These are phyloP conservation scores for Talaromyces funiculosus DNA, from an alignment of 2,329 filamentous ascomycete species.

Conservation along the genomic window DNA sequence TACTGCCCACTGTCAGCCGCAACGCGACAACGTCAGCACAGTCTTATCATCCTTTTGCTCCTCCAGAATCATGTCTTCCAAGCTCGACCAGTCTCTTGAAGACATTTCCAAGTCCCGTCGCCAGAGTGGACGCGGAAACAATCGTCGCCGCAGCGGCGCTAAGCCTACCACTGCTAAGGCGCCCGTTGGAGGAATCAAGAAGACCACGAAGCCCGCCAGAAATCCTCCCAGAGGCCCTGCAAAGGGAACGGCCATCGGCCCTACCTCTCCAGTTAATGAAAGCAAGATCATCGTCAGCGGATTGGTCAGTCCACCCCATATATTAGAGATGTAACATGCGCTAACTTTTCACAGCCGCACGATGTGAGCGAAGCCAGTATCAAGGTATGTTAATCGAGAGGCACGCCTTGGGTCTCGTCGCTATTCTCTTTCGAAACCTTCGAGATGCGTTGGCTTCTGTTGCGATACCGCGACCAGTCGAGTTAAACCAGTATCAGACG, in stretches of 20 bases:
- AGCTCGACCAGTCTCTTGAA: constrained; percentile 95
- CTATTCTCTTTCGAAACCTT: constrained; percentile 47
- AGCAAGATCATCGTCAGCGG: constrained; percentile 99
- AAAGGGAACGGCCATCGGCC: constrained; percentile 59
- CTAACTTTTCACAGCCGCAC: constrained; percentile 66
- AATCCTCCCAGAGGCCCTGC: constrained; percentile 33
- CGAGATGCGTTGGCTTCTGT: constrained; percentile 34
- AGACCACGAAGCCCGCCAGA: constrained; percentile 55
- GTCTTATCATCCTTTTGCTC: constrained; percentile 11
- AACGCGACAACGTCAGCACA: not conserved
- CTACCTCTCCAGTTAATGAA: constrained; percentile 58
- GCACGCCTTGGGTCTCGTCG: constrained; percentile 66
- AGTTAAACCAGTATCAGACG: constrained; percentile 28
- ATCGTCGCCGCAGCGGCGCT: constrained; percentile 40
- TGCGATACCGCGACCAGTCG: constrained; percentile 23
- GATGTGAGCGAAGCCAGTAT: constrained; percentile 97
- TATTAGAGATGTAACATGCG: constrained; percentile 7
- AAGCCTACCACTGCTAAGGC: constrained; percentile 49
- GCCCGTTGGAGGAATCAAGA: constrained; percentile 80
- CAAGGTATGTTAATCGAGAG: constrained; percentile 99
- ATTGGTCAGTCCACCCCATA: constrained; percentile 60
- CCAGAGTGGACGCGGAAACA: constrained; percentile 44
- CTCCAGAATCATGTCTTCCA: constrained; percentile 70
- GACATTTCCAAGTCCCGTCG: constrained; percentile 83
- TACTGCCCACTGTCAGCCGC: not conserved